phyloP scores from a whole-genome alignment of 208 protist species.

The Leishmania mexicana region DNA sequence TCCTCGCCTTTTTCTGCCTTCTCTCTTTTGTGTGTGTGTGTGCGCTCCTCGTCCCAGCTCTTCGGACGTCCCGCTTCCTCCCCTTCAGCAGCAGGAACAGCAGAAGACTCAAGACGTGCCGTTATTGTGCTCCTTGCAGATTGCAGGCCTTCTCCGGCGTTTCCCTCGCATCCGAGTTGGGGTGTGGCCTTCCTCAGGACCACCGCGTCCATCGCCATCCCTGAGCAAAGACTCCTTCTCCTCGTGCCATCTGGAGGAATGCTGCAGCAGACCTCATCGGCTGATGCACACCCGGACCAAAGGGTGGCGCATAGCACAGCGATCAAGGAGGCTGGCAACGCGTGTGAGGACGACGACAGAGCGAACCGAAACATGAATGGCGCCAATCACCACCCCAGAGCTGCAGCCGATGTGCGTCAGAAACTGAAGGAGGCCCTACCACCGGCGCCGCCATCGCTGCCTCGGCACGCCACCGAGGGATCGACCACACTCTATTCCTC shows the following conservation, averaged over 20 bases:
- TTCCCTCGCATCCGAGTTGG: background rate
- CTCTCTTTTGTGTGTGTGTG: background rate
- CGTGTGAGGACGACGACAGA: background rate
- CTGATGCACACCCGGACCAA: background rate
- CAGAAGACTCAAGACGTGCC: background rate
- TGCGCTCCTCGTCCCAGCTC: background rate
- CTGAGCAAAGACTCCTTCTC: background rate
- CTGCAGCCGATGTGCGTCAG: background rate
- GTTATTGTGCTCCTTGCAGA: background rate
- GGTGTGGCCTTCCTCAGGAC: background rate
- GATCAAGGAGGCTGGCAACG: slow-evolving; percentile 3
- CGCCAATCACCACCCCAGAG: background rate
- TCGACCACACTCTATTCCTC: background rate
- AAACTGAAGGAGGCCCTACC: background rate
- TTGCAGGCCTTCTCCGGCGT: background rate
- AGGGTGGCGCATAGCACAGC: background rate
- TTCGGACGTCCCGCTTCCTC: background rate
- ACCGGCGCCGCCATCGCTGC: background rate
- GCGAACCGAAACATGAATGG: background rate
- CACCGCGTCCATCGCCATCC: background rate
- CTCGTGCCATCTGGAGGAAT: background rate
- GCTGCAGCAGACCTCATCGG: background rate
- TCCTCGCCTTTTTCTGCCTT: background rate
- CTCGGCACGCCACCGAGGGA: background rate
- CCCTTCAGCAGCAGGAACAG: background rate